Base-by-base conservation (phyloP, 106 monocot genomes). In the Apostasia ramifera region DNA sequence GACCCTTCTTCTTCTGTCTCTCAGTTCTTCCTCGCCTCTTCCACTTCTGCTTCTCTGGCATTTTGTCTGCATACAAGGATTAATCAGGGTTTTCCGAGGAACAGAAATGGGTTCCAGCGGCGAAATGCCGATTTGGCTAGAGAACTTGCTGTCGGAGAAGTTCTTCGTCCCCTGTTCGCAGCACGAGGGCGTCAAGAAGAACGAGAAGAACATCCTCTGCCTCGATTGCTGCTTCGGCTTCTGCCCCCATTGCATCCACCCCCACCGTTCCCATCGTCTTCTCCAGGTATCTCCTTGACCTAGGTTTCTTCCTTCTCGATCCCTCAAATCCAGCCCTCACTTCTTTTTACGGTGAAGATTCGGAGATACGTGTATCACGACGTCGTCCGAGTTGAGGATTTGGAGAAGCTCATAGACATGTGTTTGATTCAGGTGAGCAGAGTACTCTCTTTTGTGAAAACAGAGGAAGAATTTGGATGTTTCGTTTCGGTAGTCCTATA, bases 341-440 rank as follows among this genome's bases (percentile, higher is more conserved):
- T 57, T 15, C n/a, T 46, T 59, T 55, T 67, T 11, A 49, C 55
- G 69, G 45, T 11, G 40, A 79, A 91, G 91, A 82, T 91, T 66
- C 72, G 91, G 53, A 84, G 91, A 55, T 91, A 91, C 50, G 80
- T 91, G 57, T 91, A 91, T 56, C 87, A 91, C 51, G 82, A 87
- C 55, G 91, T 91, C 13, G 70, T 87, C 15, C 74, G 87, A 49
- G 79, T 91, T 3, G 84, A 82, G 45, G 87, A 91, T 59, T 61
- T 91, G 58, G 80, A 74, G 72, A 87, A 78, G 76, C 49, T 91
- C 8, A 73, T 87, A 69, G 82, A 91, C 58, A 84, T 87, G 68
- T 63, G 71, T 12, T 69, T 74, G 57, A 77, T 91, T 40, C 91
- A 91, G 74, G 91, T 91, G 59, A 77, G 40, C 6, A n/a, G n/a